These are phyloP conservation scores for Scheffersomyces segobiensis DNA, from an alignment of 1,139 yeast genomes.

Conservation along the genomic window DNA sequence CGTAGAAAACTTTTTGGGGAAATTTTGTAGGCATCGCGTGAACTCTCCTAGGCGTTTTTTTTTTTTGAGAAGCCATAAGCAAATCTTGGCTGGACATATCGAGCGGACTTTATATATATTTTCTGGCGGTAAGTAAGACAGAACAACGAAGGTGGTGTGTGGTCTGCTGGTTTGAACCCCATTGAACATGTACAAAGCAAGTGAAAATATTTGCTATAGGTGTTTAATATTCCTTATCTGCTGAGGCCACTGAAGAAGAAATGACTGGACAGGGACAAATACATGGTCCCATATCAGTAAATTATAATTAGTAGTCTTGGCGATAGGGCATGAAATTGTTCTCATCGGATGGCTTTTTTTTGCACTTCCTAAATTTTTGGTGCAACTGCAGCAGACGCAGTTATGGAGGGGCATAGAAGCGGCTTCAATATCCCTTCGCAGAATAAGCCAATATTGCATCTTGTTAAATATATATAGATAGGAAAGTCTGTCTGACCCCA, in stretches of 20 bases:
- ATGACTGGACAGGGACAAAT: neutral
- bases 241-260: neutral
- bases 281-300: neutral
- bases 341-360: neutral
- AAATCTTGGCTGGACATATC: neutral
- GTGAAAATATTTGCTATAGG: neutral
- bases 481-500: neutral
- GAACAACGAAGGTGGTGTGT: neutral
- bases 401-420: neutral
- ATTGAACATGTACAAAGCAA: neutral
- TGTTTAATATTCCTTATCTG: neutral
- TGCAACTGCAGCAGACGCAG: neutral
- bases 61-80: neutral
- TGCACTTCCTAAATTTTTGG: neutral
- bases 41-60: neutral
- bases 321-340: neutral
- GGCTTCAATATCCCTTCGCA: neutral
- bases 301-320: neutral
- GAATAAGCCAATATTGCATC: neutral
- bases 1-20: neutral
- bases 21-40: constrained; percentile 1
- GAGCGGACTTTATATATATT: neutral
- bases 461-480: neutral
- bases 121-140: neutral
- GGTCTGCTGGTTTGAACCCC: neutral